Percentiles rank a stretch among this genome's conserved stretches.
phyloP scores from a whole-genome alignment of 345 rosid species.

The Euphorbia tirucalli region DNA sequence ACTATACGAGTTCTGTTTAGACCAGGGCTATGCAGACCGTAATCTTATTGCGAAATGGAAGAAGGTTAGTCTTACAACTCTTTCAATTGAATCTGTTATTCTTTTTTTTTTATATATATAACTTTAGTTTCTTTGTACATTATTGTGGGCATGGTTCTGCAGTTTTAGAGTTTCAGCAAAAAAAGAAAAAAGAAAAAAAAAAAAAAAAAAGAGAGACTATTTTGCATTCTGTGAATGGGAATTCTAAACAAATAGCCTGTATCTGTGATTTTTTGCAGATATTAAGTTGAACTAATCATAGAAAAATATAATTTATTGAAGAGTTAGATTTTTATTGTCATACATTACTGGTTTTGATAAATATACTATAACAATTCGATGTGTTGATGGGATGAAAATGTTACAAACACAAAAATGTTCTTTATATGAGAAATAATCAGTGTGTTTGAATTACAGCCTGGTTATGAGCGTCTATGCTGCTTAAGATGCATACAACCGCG shows the following conservation, averaged over 20 bases:
- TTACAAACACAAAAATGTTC: not conserved
- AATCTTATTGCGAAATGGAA: slow-evolving; percentile 79
- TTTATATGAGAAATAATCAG: too few relatives aligned
- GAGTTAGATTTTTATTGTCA: not conserved
- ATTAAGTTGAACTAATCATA: not conserved
- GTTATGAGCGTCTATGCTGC: slow-evolving; percentile 84
- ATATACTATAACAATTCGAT: not conserved
- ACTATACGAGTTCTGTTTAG: slow-evolving; percentile 72
- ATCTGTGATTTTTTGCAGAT: not conserved
- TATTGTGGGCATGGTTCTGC: not conserved
- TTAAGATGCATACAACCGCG: slow-evolving; percentile 80
- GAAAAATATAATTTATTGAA: not conserved
- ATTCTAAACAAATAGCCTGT: not conserved
- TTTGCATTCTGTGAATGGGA: not conserved
- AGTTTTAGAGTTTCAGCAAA: not conserved
- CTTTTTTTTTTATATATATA: too few relatives aligned
- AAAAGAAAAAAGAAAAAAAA: too few relatives aligned
- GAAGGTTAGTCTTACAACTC: slow-evolving; percentile 36
- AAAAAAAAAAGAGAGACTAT: too few relatives aligned
- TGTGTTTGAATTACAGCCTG: slow-evolving; percentile 49
- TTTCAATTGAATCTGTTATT: not conserved
- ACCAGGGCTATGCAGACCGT: slow-evolving; percentile 68
- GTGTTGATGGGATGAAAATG: not conserved
- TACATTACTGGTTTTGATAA: not conserved
- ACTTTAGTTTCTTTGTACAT: too few relatives aligned